A percentile compares a stretch with the other conserved stretches of the same genome.
Conservation (phyloP, 148 eudicot species). For the Hydrangea macrophylla region DNA sequence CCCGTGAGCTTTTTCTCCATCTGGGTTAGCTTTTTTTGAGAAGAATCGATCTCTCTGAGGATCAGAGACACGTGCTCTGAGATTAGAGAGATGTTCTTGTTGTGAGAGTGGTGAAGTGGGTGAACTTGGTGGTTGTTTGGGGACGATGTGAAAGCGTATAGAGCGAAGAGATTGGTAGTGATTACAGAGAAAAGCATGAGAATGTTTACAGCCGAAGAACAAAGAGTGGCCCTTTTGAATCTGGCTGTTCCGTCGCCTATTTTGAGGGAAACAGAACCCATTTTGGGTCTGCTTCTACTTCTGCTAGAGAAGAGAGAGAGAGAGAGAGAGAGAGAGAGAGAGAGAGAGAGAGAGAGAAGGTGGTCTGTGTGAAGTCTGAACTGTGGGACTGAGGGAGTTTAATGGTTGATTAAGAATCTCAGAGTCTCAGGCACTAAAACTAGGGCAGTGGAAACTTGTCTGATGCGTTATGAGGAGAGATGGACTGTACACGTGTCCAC, state of each 20-base stretch:
- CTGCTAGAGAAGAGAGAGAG: not conserved
- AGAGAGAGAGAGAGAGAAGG: too few species aligned
- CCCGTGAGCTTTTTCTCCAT: constrained; percentile 84
- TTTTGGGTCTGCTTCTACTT: constrained; percentile 21
- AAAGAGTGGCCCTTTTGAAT: constrained; percentile 67
- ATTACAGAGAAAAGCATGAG: constrained; percentile 88
- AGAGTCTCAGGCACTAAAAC: too few species aligned
- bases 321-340: too few species aligned
- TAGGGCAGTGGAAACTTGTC: too few species aligned
- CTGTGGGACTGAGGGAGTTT: too few species aligned
- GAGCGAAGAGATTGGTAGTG: constrained; percentile 83
- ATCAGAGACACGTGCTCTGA: constrained; percentile 77
- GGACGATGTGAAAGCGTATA: constrained; percentile 80
- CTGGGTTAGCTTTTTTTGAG: constrained; percentile 73
- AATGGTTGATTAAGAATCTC: too few species aligned
- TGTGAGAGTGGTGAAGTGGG: constrained; percentile 37
- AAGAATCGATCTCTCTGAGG: constrained; percentile 72
- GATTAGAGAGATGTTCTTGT: constrained; percentile 70
- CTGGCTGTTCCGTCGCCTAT: constrained; percentile 97
- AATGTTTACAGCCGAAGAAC: constrained; percentile 78
- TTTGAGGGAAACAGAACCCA: constrained; percentile 92
- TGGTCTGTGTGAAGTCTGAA: too few species aligned
- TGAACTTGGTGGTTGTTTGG: constrained; percentile 30
- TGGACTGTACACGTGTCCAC: too few species aligned
- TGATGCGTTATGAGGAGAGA: too few species aligned